A percentile compares a stretch with the other conserved stretches of the same genome.
phyloP scores from a whole-genome alignment of 257 asterid genomes.

The Primulina huaijiensis region DNA sequence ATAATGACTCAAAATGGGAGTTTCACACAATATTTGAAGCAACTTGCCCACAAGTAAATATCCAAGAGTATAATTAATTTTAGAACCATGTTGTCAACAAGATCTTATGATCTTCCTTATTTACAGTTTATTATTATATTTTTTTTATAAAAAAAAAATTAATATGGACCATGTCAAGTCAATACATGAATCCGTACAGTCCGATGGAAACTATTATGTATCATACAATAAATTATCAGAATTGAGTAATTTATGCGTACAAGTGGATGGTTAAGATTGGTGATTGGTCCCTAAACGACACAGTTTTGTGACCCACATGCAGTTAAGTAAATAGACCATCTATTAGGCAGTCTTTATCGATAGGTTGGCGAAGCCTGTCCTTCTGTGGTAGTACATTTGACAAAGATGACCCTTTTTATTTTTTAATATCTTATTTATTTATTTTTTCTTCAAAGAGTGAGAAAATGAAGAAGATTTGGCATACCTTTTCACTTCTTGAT shows the following conservation, averaged over 20 bases:
- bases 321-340: conserved; percentile 20
- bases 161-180: conserved; percentile 1
- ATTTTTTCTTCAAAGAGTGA: too few species aligned
- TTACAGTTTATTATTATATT: background rate
- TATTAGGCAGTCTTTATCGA: conserved; percentile 27
- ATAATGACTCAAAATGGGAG: background rate
- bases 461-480: too few species aligned
- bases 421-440: background rate
- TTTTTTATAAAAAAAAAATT: background rate
- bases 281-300: too few species aligned
- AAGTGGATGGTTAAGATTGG: too few species aligned
- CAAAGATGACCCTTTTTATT: background rate
- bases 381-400: background rate
- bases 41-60: background rate
- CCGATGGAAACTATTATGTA: background rate
- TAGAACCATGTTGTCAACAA: conserved; percentile 16
- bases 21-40: background rate
- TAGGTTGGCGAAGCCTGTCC: conserved; percentile 23
- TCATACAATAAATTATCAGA: too few species aligned
- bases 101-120: conserved; percentile 26
- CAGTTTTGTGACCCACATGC: too few species aligned
- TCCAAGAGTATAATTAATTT: background rate
- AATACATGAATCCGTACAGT: conserved; percentile 27
- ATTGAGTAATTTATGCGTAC: too few species aligned
- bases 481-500: background rate